Evolutionary conservation across 2,329 filamentous ascomycete genomes (phyloP).

Genomic region (Beauveria rudraprayagi): DNA sequence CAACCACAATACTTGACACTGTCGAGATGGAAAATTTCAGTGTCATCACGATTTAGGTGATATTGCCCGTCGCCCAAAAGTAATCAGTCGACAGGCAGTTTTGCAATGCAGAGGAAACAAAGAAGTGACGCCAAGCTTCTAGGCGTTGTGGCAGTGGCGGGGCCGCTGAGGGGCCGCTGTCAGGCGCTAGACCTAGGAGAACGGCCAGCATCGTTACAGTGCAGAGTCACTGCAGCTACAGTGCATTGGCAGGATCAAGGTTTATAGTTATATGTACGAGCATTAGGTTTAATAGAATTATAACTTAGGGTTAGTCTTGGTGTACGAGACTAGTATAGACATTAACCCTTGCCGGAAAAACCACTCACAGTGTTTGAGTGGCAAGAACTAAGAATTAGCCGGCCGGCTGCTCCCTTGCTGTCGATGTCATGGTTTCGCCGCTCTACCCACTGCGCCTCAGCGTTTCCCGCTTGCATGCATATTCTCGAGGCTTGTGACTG

Average conservation of each 20-base stretch:
- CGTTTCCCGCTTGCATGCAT: conserved; percentile 1
- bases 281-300: background rate
- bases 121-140: conserved; percentile 1
- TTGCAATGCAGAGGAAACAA: background rate
- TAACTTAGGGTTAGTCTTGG: background rate
- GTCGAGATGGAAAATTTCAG: too few species aligned
- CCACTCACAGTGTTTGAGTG: background rate
- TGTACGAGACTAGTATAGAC: background rate
- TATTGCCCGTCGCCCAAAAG: background rate
- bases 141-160: conserved; percentile 8
- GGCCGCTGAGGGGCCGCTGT: conserved; percentile 8
- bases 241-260: too few species aligned
- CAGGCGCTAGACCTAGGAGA: background rate
- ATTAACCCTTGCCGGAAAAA: background rate
- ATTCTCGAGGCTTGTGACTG: background rate
- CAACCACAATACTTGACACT: too few species aligned
- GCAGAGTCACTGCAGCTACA: background rate
- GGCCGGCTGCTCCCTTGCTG: conserved; percentile 6
- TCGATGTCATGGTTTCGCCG: conserved; percentile 7
- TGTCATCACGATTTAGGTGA: too few species aligned
- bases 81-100: background rate
- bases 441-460: conserved; percentile 3
- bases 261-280: too few species aligned
- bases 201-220: background rate
- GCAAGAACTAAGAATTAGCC: background rate